Base-by-base conservation (phyloP, 495 filamentous ascomycete genomes). In the Neurospora pannonica region DNA sequence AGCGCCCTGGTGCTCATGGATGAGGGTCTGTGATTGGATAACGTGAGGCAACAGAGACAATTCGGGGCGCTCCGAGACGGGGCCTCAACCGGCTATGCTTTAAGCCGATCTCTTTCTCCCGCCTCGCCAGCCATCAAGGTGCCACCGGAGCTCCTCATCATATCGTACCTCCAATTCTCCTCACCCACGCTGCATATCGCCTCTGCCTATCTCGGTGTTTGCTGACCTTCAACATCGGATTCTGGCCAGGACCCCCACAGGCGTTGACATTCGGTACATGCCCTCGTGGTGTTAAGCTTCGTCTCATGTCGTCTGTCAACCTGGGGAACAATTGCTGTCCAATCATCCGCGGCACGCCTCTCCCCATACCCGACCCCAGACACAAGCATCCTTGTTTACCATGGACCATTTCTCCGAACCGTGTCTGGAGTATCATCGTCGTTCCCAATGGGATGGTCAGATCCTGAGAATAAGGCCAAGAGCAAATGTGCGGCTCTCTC, bases 21-120 rank as follows among this genome's bases (percentile, higher is more conserved):
- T 19, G 24, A 67, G 13, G 7, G 28, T 36, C 73, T 19, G 34
- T 80, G 77, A 77, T 75, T 79, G 77, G 75, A 19, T 19, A 34
- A 19, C 4, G 7, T 67, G 54, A 67, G 54, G 15, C 54, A 67
- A 17, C 7, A 67, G 54, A 31, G 28, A 34, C 54, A 60, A 28
- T 19, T 67, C 28, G 28, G 28, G 54, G 54, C 15, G 6, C 28
- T 67, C 54, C 54, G 54, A 67, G 54, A 67, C 28, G 28, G 54
- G 15, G 28, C 28, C 7, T 34, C 28, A 31, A 19, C 28, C 54
- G 54, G 28, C 28, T 36, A 67, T 67, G 54, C 19, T 67, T 34
- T 34, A 67, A 54, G 28, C 28, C 28, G 54, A 67, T 67, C 54
- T 67, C 54, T 19, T 67, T 36, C 54, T 67, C 54, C 54, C 54